Evolutionary conservation across 1,284 basidiomycete genomes (phyloP), one percentile per base, ranked within the genome.

Genomic region (Afroboletus lepidellus): DNA sequence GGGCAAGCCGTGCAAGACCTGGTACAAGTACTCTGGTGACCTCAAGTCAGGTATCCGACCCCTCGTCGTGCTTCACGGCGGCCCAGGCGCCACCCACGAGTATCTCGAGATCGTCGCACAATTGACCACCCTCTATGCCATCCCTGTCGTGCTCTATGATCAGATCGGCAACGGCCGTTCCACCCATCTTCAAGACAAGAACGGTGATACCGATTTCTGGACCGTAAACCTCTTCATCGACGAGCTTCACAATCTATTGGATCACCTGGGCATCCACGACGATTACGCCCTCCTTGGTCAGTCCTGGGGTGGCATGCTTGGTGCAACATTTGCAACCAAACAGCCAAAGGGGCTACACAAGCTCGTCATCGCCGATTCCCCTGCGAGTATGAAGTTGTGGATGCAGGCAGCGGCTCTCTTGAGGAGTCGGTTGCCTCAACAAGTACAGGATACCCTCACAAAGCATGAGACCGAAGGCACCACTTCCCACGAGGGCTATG

Each of bases 251-350:
- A 75, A 74, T 50, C 62, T 81, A 8, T 56, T 81, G 8, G 34
- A 57, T 8, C 65, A 74, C 53, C 62, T 79, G 36, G 67, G 58
- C 3, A 72, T 79, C 52, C 58, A 62, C 5, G 65, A 61, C 21
- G 58, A 68, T 27, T 80, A 71, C 48, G 64, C 72, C 45, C 32
- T 81, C 3, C 48, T 75, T 0, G 79, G 78, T 2, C 75, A 81
- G 34, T 78, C 77, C 9, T 80, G 79, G 78, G 78, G 77, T 18
- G 77, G 76, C 2, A 77, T 79, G 72, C 69, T 81, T 3, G 76
- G 60, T 12, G 59, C 72, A 2, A 60, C 61, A 8, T 72, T 74
- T 46, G 76, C 73, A 13, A 61, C 61, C 4, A 64, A 60, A 24
- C 69, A 71, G 16, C 77, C 77, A 0, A 57, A 53, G 9, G 78